Evolutionary conservation across 2,329 filamentous ascomycete genomes (phyloP), one percentile per base, ranked within the genome.

Genomic region (Sclerotinia trifoliorum): DNA sequence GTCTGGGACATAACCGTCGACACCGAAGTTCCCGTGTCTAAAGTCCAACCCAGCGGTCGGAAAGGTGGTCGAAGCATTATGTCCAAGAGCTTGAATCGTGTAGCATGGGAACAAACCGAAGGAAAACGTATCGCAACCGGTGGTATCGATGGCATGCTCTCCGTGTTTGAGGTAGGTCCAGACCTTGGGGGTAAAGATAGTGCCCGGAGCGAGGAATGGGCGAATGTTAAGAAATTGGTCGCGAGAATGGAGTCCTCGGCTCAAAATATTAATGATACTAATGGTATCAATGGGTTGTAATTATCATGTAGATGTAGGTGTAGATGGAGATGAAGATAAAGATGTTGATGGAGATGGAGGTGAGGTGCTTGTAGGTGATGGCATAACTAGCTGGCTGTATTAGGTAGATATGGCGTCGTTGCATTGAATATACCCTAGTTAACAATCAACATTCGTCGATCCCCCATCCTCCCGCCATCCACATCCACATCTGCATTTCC

Each of bases 1-100:
- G 84, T 99, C 62, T 99, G 95, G 92, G 96, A 99, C 77, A 86
- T 99, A 64, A 94, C 92, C 17, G 86, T 94, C 26, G 94, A 97
- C 79, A 93, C 91, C 0, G 95, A 99, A 80, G 92, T 98, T 58
- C 95, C 95, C 0, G 88, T 96, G 1, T 91, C 92, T 62, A 90
- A 90, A 72, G 90, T 93, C 73, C 87, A 87, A 64, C 93, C 93
- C 0, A 91, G 87, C 76, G 72, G 83, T 76, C 80, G 90, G 76
- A 85, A 88, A 74, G 86, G 88, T 58, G 85, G 88, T 70, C 80
- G 86, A 79, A 86, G 88, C 39, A 87, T 92, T 78, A 84, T 94
- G 74, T 91, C 90, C 68, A 90, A 92, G 81, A 96, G 93, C 78
- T 80, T 99, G 75, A 99, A 99, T 80, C 96, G 95, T 81, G 83